These are phyloP conservation scores for Porodaedalea pini DNA, from an alignment of 1,284 basidiomycete species.

Conservation along the genomic window DNA sequence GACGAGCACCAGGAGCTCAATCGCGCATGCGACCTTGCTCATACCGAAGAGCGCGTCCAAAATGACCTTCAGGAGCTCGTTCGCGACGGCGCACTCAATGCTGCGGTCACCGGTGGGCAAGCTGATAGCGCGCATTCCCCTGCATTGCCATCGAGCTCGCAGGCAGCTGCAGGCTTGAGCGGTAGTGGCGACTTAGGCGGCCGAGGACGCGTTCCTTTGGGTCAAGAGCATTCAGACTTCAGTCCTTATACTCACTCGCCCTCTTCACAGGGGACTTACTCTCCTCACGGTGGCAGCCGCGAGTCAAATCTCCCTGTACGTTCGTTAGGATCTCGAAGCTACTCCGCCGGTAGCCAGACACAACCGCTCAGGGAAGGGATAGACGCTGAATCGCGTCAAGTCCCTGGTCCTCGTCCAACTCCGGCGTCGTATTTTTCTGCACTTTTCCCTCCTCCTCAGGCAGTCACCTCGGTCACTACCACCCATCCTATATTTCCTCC, in stretches of 20 bases:
- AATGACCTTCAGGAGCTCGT: conserved; percentile 3
- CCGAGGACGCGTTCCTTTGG: background rate
- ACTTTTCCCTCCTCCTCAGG: conserved; percentile 17
- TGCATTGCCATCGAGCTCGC: background rate
- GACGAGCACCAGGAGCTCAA: background rate
- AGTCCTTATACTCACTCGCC: conserved; percentile 1
- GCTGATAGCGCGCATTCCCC: background rate
- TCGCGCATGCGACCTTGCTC: background rate
- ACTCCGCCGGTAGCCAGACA: background rate
- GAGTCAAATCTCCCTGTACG: conserved; percentile 1
- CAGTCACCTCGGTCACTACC: conserved; percentile 13
- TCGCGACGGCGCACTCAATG: background rate
- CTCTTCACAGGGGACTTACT: background rate
- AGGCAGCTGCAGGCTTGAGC: background rate
- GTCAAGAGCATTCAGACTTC: background rate
- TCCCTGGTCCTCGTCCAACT: background rate
- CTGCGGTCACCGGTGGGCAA: background rate
- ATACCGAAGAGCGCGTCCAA: background rate
- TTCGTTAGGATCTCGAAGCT: background rate
- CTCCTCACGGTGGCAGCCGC: background rate
- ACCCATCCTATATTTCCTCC: background rate
- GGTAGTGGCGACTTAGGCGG: background rate
- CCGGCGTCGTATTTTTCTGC: conserved; percentile 16
- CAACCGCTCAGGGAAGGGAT: background rate
- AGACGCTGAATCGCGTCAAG: background rate